These are phyloP conservation scores for Canavalia gladiata DNA, from an alignment of 306 rosid genomes.

Conservation along the genomic window DNA sequence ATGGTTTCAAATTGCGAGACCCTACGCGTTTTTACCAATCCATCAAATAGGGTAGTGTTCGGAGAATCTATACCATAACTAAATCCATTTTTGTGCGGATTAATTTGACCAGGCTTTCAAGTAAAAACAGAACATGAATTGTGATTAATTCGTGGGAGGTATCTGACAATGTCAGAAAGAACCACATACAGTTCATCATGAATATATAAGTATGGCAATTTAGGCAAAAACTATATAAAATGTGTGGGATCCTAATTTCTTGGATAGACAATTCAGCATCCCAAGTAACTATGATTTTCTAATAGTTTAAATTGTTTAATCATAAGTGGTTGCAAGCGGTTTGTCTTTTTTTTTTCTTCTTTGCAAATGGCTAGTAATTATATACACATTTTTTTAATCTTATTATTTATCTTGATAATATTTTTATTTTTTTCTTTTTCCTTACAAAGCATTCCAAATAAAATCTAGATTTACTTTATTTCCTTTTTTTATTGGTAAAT, in stretches of 20 bases:
- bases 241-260: no score
- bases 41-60: neutral
- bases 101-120: neutral
- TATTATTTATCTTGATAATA: no score
- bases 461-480: no score
- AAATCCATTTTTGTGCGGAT: neutral
- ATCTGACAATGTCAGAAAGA: neutral
- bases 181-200: neutral
- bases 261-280: neutral
- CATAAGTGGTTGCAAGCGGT: neutral
- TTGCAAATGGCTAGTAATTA: neutral
- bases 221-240: no score
- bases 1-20: neutral
- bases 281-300: neutral
- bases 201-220: no score
- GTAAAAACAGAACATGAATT: neutral
- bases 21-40: neutral
- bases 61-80: neutral
- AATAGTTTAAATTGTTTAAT: neutral
- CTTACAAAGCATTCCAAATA: no score
- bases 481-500: no score
- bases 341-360: neutral
- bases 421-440: no score
- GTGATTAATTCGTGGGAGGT: neutral
- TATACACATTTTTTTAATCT: neutral